These are phyloP conservation scores for Purshia tridentata DNA, from an alignment of 306 rosid species.

Conservation along the genomic window DNA sequence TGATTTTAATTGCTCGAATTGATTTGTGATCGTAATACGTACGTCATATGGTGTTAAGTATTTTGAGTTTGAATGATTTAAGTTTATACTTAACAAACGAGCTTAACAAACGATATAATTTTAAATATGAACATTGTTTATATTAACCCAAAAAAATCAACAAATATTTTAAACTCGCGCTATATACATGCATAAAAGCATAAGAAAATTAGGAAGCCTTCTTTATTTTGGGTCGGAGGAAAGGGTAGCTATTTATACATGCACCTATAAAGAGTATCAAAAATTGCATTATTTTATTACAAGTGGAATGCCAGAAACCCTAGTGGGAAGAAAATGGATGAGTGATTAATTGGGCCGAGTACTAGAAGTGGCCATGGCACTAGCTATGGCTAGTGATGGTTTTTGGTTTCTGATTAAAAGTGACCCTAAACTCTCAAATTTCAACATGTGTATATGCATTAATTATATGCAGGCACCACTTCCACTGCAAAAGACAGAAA, in stretches of 20 bases:
- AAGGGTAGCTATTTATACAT: not conserved
- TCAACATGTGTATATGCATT: not conserved
- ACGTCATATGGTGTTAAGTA: no score
- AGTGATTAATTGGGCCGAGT: not conserved
- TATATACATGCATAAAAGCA: no score
- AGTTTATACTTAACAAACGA: no score
- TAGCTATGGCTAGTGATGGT: slow-evolving; percentile 1
- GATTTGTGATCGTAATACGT: no score
- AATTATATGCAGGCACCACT: not conserved
- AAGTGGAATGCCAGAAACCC: not conserved
- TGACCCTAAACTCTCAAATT: not conserved
- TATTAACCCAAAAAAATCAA: no score
- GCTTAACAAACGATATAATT: no score
- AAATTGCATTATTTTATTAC: not conserved
- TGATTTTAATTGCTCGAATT: no score
- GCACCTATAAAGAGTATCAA: not conserved
- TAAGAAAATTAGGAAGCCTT: not conserved
- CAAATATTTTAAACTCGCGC: no score
- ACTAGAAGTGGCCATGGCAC: slow-evolving; percentile 8
- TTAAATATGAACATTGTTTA: no score
- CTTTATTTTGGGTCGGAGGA: not conserved
- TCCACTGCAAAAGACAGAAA: not conserved
- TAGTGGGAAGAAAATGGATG: slow-evolving; percentile 1
- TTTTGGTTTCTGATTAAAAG: not conserved
- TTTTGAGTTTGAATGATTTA: no score